A percentile compares a stretch with the other conserved stretches of the same genome.
Conservation (phyloP, 2,329 filamentous ascomycete species). For the Beauveria pseudobassiana region DNA sequence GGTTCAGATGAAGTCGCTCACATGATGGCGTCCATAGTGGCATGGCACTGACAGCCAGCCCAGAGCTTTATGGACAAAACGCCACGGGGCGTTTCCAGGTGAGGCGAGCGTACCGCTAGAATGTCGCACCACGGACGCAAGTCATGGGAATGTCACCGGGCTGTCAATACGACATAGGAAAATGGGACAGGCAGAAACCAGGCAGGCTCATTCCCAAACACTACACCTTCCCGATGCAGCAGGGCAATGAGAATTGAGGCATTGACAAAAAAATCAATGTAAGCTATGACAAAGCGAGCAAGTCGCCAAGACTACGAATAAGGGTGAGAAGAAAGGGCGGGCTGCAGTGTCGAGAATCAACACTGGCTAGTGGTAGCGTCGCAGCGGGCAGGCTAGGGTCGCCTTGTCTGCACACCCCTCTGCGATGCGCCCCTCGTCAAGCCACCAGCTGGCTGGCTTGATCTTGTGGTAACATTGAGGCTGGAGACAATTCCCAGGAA, state of each 20-base stretch:
- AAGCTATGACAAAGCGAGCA: conserved; percentile 2
- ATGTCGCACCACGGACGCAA: background rate
- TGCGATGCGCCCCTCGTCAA: conserved; percentile 9
- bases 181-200: background rate
- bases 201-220: background rate
- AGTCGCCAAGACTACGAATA: background rate
- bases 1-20: background rate
- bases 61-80: background rate
- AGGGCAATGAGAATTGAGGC: background rate
- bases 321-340: background rate
- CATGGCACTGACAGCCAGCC: background rate
- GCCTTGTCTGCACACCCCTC: conserved; percentile 12
- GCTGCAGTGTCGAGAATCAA: background rate
- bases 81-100: conserved; percentile 8
- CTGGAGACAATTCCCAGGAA: conserved; percentile 12
- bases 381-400: background rate
- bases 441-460: conserved; percentile 10
- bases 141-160: background rate
- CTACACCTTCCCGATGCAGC: background rate
- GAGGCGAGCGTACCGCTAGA: background rate
- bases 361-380: background rate
- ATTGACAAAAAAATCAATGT: background rate
- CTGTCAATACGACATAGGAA: background rate
- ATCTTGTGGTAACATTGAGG: conserved; percentile 12
- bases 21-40: conserved; percentile 7